Evolutionary conservation across 2,329 filamentous ascomycete genomes (phyloP), one percentile per base, ranked within the genome.

Genomic region (Ilyonectria robusta): DNA sequence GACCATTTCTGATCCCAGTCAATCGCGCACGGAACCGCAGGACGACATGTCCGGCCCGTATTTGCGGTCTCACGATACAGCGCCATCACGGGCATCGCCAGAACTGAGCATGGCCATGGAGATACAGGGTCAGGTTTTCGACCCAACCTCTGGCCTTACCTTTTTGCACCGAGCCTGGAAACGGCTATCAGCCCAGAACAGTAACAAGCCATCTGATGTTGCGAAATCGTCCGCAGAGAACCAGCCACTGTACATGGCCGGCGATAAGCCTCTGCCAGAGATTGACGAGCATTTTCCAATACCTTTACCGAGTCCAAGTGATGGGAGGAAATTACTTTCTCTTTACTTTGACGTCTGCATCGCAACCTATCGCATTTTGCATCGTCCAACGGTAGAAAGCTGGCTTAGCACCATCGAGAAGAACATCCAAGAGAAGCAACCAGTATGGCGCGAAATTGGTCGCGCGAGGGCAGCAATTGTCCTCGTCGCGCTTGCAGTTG

Each of bases 321-420:
- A 79, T 7, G 62, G 75, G 0, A 69, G 65, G 4, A 59, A 67
- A 1, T 44, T 89, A 2, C 77, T 90, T 5, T 80, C 82, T 8
- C 79, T 87, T 7, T 90, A 90, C 60, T 90, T 90, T 67, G 87
- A 90, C 53, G 88, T 87, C 63, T 88, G 87, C 7, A 86, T 88
- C 21, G 87, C 88, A 0, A 90, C 88, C 0, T 89, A 90, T 69
- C 84, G 88, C 4, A 87, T 89, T 62, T 72, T 90, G 21, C 87
- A 90, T 71, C 80, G 86, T 0, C 85, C 86, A 0, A 86, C 84
- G 2, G 84, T 88, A 0, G 83, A 87, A 57, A 58, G 69, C 0
- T 89, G 87, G 86, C 71, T 86, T 3, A 75, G 80, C 29, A 72
- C 78, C 8, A 81, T 86, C 58, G 77, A 83, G 56, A 75, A 74